Base-by-base conservation (phyloP, 2,329 filamentous ascomycete species). In the Aspergillus sergii region DNA sequence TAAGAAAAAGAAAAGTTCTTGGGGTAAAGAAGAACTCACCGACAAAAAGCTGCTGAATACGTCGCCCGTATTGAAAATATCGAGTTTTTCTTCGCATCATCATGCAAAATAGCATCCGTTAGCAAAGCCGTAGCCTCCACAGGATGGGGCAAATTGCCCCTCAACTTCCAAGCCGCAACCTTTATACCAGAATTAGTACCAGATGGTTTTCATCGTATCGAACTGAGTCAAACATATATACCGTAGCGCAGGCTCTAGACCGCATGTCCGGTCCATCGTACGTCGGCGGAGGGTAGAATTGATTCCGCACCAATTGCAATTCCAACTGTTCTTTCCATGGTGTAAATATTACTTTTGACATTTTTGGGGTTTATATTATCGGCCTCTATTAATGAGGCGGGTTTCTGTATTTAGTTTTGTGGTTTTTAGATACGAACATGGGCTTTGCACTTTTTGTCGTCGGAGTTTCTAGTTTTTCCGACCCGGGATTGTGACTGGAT, bases 121-220 rank as follows among this genome's bases (percentile, higher is more conserved):
- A 82, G 71, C 12, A 81, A 69, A 8, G 80, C 80, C 0, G 80
- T 82, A 2, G 80, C 78, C 65, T 82, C 80, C n/a, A 82, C 77
- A 14, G 79, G 71, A 65, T 82, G 80, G 10, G 80, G 80, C 4
- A 82, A 71, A 66, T 78, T 80, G 21, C 79, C 80, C 43, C 79
- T 76, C 26, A 80, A 53, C 62, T 82, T 81, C 80, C 80, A 82
- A 2, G 74, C 76, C 61, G 72, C 75, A n/a, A 82, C 78, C 80
- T 81, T 21, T 46, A 19, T 19, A 41, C 16, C 9, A n/a, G 39
- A 41, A n/a, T 41, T 41, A 41, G 39, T 41, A 41, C 16, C 14
- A 8, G 16, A 41, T 41, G 7, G 1, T 41, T 41, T 41, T 19
- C 6, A n/a, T 41, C 3, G 39, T 41, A n/a, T 41, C 16, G 11